These are phyloP conservation scores for Boletellus emodensis DNA, from an alignment of 768 basidiomycete genomes.

Conservation along the genomic window DNA sequence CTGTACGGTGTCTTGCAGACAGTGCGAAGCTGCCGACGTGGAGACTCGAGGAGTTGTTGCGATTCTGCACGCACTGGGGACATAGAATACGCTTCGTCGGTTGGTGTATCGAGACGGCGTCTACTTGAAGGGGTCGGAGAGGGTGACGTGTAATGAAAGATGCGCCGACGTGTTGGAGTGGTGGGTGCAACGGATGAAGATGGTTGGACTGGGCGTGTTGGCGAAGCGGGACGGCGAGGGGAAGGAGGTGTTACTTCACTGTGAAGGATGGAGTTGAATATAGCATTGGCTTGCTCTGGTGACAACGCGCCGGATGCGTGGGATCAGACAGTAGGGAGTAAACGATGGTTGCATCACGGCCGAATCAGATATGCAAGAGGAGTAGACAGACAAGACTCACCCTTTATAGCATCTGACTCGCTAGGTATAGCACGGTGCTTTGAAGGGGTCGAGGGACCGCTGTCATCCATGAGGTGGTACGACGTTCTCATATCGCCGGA, in stretches of 20 bases:
- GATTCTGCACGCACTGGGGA: conserved; percentile 85
- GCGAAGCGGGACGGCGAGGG: conserved; percentile 60
- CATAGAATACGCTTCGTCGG: conserved; percentile 85
- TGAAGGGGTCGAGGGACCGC: conserved; percentile 54
- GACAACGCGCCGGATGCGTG: not conserved
- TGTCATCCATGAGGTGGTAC: conserved; percentile 56
- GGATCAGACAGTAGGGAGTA: conserved; percentile 21
- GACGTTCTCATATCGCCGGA: conserved; percentile 57
- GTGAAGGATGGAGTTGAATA: conserved; percentile 74
- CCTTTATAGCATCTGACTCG: conserved; percentile 75
- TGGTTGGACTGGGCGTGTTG: conserved; percentile 42
- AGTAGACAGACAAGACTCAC: conserved; percentile 31
- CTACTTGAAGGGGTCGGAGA: conserved; percentile 44
- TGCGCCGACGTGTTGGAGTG: conserved; percentile 50
- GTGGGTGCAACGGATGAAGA: conserved; percentile 38
- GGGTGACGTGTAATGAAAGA: conserved; percentile 68
- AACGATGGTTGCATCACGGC: conserved; percentile 4
- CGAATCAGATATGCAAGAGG: not conserved
- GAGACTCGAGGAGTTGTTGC: conserved; percentile 77
- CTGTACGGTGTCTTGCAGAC: conserved; percentile 96
- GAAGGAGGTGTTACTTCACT: conserved; percentile 74
- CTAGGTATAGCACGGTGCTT: conserved; percentile 62
- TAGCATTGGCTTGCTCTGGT: conserved; percentile 78
- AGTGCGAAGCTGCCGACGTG: conserved; percentile 72
- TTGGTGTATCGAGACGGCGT: conserved; percentile 73